phyloP scores from a whole-genome alignment of 2,329 filamentous ascomycete species.

The Aspergillus piperis region DNA sequence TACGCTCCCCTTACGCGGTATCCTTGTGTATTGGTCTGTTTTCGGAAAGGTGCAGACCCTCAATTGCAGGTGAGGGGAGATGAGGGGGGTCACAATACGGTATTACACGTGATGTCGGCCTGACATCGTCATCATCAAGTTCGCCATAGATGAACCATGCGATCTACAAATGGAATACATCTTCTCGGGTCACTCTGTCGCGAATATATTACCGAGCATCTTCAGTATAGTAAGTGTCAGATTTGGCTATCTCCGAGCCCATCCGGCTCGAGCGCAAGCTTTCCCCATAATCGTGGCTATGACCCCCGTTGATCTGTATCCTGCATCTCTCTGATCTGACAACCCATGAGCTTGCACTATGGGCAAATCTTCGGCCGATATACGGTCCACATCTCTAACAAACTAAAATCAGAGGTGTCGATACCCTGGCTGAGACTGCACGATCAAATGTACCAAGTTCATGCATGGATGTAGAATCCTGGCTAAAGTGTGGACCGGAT shows the following conservation, averaged over 20 bases:
- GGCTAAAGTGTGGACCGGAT: background rate
- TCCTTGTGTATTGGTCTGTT: background rate
- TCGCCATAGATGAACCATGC: background rate
- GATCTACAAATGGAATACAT: background rate
- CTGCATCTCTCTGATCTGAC: background rate
- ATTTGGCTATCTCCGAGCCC: background rate
- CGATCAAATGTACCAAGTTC: background rate
- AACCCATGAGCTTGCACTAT: background rate
- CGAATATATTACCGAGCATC: too few relatives aligned
- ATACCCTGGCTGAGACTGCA: background rate
- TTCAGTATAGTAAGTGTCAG: background rate
- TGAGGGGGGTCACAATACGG: conserved; percentile 11
- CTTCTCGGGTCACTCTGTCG: background rate
- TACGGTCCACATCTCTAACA: background rate
- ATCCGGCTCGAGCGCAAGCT: background rate
- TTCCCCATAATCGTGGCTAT: background rate
- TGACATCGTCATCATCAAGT: conserved; percentile 6
- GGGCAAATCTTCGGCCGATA: too few relatives aligned
- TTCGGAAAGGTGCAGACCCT: background rate
- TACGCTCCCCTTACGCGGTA: conserved; percentile 9
- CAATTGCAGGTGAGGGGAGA: background rate
- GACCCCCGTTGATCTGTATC: background rate
- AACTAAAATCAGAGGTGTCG: background rate
- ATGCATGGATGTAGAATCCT: background rate
- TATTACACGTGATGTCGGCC: conserved; percentile 19